phyloP scores from a whole-genome alignment of 2,329 filamentous ascomycete species.

The Talaromyces islandicus region DNA sequence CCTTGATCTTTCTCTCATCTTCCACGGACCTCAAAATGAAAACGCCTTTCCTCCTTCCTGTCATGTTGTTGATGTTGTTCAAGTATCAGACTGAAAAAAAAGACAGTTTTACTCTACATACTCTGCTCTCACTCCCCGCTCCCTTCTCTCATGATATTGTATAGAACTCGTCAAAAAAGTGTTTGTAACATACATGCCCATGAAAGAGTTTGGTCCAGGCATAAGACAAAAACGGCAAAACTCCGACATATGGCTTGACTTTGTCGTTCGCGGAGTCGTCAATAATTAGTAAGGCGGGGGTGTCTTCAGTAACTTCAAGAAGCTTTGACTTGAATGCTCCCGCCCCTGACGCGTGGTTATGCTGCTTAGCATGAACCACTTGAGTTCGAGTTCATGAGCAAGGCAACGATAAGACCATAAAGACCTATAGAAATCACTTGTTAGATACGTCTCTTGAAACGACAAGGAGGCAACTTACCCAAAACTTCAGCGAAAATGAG shows the following conservation, averaged over 20 bases:
- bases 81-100: not conserved
- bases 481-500: conserved; percentile 99
- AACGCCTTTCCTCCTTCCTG: not conserved
- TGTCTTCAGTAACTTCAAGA: not conserved
- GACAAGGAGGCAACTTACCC: conserved; percentile 56
- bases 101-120: not conserved
- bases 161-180: not conserved
- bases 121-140: not conserved
- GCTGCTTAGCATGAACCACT: conserved; percentile 56
- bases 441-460: not conserved
- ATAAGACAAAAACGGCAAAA: not conserved
- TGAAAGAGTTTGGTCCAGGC: not conserved
- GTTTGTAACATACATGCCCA: not conserved
- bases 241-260: not conserved
- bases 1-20: not conserved
- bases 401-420: conserved; percentile 96
- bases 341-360: not conserved
- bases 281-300: not conserved
- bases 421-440: conserved; percentile 60
- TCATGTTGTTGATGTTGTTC: not conserved
- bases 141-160: not conserved
- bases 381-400: conserved; percentile 98
- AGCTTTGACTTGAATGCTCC: not conserved
- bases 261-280: not conserved
- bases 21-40: not conserved